Percentiles rank a stretch among this genome's conserved stretches.
Conservation (phyloP, 140 eudicot species). For the Erigeron philadelphicus region DNA sequence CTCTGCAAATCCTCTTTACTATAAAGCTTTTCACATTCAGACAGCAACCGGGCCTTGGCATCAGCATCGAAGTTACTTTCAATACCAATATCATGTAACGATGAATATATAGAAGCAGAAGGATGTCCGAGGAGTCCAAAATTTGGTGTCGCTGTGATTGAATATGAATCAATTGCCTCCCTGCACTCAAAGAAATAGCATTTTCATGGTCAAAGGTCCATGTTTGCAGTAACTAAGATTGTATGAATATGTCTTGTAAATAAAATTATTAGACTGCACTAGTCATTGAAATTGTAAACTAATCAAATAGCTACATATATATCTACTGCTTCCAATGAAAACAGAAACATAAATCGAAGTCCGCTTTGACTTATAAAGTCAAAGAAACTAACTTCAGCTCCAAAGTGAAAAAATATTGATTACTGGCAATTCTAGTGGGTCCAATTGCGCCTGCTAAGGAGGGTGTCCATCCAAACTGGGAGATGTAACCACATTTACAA, state of each 20-base stretch:
- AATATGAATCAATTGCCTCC: slow-evolving; percentile 61
- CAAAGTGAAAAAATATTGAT: too few species aligned
- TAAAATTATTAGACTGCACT: too few species aligned
- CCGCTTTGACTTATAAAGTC: slow-evolving; percentile 10
- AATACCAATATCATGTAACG: slow-evolving; percentile 28
- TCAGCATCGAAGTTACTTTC: slow-evolving; percentile 42
- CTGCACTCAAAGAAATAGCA: slow-evolving; percentile 41
- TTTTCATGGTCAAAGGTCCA: background rate
- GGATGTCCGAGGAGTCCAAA: slow-evolving; percentile 43
- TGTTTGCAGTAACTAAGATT: too few species aligned
- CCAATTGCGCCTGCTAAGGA: too few species aligned
- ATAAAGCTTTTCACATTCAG: slow-evolving; percentile 46
- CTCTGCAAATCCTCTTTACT: slow-evolving; percentile 39
- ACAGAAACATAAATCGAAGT: background rate
- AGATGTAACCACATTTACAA: too few species aligned
- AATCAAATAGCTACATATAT: background rate
- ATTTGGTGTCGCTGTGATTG: slow-evolving; percentile 80
- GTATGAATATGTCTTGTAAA: too few species aligned
- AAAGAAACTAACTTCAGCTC: background rate
- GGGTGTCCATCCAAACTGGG: too few species aligned
- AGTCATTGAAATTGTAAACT: too few species aligned
- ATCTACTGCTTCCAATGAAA: background rate
- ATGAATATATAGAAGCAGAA: slow-evolving; percentile 31
- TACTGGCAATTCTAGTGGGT: too few species aligned
- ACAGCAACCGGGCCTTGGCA: slow-evolving; percentile 44